phyloP scores from a whole-genome alignment of 176 grass and related monocot genomes.

The Oryza nivara region DNA sequence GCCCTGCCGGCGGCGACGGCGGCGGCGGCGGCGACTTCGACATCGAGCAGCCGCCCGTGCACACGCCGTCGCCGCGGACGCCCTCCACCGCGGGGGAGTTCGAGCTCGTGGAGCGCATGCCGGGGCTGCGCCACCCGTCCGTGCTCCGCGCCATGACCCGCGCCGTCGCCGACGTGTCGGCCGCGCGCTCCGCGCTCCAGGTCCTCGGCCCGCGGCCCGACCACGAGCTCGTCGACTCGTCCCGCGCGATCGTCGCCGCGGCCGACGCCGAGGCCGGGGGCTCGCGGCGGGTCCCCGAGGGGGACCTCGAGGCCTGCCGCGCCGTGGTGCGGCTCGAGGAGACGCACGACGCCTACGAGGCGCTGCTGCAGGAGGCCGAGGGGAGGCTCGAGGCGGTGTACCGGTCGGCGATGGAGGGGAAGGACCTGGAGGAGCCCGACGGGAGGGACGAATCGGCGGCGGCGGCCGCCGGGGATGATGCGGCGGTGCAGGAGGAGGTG shows the following conservation, averaged over 20 bases:
- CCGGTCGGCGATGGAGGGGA: constrained; percentile 55
- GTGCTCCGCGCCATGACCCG: constrained; percentile 85
- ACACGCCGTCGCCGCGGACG: constrained; percentile 43
- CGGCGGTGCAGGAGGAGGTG: constrained; percentile 60
- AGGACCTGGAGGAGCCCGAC: constrained; percentile 32
- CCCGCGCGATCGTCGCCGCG: constrained; percentile 51
- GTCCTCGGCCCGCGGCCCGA: constrained; percentile 72
- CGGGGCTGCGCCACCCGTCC: constrained; percentile 65
- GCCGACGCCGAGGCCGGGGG: constrained; percentile 26
- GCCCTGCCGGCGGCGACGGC: constrained; percentile 16
- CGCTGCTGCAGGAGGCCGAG: constrained; percentile 65
- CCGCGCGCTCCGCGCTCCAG: constrained; percentile 71
- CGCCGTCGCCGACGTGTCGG: constrained; percentile 73
- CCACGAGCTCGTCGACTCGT: constrained; percentile 85
- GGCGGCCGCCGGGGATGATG: constrained; percentile 18
- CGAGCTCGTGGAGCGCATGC: constrained; percentile 78
- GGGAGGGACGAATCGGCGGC: neutral
- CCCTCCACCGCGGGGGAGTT: constrained; percentile 46
- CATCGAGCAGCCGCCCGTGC: constrained; percentile 67
- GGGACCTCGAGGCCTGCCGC: constrained; percentile 48
- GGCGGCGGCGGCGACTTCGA: constrained; percentile 38
- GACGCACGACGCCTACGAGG: constrained; percentile 67
- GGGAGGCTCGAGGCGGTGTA: constrained; percentile 63
- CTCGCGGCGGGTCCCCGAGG: constrained; percentile 37
- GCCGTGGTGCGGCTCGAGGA: constrained; percentile 59